Base-by-base conservation (phyloP, 345 rosid genomes). In the Salix udensis region DNA sequence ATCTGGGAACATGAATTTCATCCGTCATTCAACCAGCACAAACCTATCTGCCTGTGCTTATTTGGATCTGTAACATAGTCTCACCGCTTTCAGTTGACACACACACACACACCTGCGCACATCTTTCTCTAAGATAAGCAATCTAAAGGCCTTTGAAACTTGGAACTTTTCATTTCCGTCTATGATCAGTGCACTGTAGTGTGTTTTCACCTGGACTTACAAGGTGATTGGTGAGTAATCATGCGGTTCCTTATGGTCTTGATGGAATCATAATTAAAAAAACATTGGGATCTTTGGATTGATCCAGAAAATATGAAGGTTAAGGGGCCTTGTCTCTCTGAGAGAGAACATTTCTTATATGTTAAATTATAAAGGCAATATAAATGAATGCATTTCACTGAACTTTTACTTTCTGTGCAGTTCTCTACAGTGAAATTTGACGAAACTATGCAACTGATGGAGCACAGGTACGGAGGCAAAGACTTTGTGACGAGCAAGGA, bases 381-480 rank as follows among this genome's bases (percentile, higher is more conserved):
- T 10, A 19, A 12, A 6, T 48, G 64, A 65, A 76, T n/a, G n/a
- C 52, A 19, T 69, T 74, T 6, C 53, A 61, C 73, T 55, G 34
- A 61, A 19, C 7, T 28, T 19, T 9, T 73, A 6, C 24, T 21
- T 18, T 64, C 30, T 42, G 7, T 83, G 85, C 90, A 96, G 99
- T 81, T 89, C 79, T 21, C 82, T 40, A 97, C 98, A 0, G 97
- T 88, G 88, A 92, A 92, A 66, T 96, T 96, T 76, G 91, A 91
- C 39, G 97, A 90, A 77, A 90, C 88, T 5, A 67, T 96, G 97
- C 87, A 94, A 86, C 88, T 96, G 66, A 94, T 90, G 97, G 99
- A 96, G 90, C 97, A 92, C 65, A 88, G 99, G 77, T 96, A 96
- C 12, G 99, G 99, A n/a, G 96, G 88, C 64, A 96, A 92, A 77